Evolutionary conservation across 2,329 filamentous ascomycete species (phyloP), one percentile per base, ranked within the genome.

Genomic region (Xylariaceae sp.): DNA sequence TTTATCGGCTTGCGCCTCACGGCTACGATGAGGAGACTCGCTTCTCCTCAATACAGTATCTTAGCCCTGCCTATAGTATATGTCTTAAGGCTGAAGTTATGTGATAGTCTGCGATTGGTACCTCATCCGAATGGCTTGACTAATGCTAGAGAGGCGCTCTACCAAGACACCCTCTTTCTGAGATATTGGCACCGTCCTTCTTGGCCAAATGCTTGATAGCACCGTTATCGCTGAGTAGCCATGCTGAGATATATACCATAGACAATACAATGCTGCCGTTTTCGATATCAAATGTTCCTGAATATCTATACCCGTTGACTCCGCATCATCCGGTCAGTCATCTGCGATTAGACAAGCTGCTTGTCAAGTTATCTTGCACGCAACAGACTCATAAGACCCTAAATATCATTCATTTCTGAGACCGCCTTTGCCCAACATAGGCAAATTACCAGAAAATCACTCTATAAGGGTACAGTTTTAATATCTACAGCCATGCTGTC

Each of bases 91-190:
- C n/a, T 32, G 29, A 27, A 42, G 21, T 20, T n/a, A 33, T 40
- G 23, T 10, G 41, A 33, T 47, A 13, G 30, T 23, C 15, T 36
- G 45, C 13, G 3, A 24, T 36, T 36, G 24, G 11, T 10, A 35
- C 15, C 23, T 51, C 42, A 43, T 21, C 30, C 42, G 29, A 42
- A 21, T n/a, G n/a, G 24, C 29, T 55, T 51, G 41, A 46, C 35
- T 55, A 46, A 51, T 41, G 36, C 24, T 24, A 18, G 26, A 11
- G 23, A 18, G 42, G 11, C 33, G 24, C 35, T 39, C 32, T 13
- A 27, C 47, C 29, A 42, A 46, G 52, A 51, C 52, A 26, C 35
- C 27, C 30, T 24, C 47, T 46, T 51, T 21, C 20, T 27, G 30
- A 30, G 21, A 10, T 29, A 29, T 42, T 51, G 18, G 36, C 36